Evolutionary conservation across 495 filamentous ascomycete genomes (phyloP).

Genomic region (Antarctomyces pellizariae): DNA sequence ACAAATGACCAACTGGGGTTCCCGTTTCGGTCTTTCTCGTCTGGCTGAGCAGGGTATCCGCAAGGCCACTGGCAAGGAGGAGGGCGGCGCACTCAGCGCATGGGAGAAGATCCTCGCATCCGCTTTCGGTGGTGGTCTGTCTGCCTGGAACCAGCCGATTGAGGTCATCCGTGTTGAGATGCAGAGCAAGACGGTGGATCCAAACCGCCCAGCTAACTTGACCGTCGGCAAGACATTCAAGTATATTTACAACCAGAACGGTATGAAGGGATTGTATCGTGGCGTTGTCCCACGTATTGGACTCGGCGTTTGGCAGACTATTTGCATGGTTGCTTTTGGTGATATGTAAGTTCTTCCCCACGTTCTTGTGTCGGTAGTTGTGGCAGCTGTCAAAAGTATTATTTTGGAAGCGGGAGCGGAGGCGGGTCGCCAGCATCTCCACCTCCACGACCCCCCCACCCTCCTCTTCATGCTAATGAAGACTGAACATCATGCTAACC

Average conservation of each 20-base stretch:
- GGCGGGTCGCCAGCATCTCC: no score
- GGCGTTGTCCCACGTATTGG: conserved; percentile 87
- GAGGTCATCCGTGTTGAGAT: conserved; percentile 99
- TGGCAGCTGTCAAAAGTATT: no score
- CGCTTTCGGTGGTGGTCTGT: conserved; percentile 74
- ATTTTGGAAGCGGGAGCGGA: no score
- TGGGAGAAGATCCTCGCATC: conserved; percentile 79
- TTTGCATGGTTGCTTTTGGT: conserved; percentile 98
- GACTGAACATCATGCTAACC: no score
- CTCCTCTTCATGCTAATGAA: no score
- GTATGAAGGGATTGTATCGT: conserved; percentile 82
- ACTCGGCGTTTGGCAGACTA: conserved; percentile 94
- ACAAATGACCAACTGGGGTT: conserved; percentile 99
- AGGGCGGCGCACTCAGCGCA: conserved; percentile 48
- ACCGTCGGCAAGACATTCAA: conserved; percentile 79
- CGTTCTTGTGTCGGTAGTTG: conserved; percentile 1
- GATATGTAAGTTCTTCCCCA: conserved; percentile 55
- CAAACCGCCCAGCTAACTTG: conserved; percentile 95
- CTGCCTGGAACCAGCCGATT: conserved; percentile 98
- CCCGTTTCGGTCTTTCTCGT: conserved; percentile 76
- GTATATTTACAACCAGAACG: conserved; percentile 82
- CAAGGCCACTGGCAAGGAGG: conserved; percentile 53
- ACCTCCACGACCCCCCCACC: no score
- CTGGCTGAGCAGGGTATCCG: conserved; percentile 80
- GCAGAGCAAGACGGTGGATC: conserved; percentile 96